Conservation (phyloP, 495 filamentous ascomycete genomes). For the Penicillium odoratum region DNA sequence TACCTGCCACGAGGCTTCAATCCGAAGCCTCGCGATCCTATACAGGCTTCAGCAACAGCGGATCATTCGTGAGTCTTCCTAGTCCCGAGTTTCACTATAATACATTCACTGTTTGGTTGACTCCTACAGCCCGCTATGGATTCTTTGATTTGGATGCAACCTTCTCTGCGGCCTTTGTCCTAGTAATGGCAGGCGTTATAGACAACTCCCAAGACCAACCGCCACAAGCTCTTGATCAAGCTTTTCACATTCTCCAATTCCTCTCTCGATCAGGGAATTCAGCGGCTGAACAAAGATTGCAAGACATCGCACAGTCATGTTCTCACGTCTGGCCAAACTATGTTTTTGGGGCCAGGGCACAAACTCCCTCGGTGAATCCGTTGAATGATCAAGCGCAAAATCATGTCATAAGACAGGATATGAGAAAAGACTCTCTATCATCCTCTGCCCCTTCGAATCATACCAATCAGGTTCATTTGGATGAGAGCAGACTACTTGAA, state of each 20-base stretch:
- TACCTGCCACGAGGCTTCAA: slow-evolving; percentile 26
- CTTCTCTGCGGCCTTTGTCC: slow-evolving; percentile 27
- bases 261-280: slow-evolving; percentile 21
- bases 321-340: slow-evolving; percentile 21
- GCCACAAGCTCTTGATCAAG: slow-evolving; percentile 18
- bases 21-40: slow-evolving; percentile 22
- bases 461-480: not conserved
- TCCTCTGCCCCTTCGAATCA: too few relatives aligned
- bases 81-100: too few relatives aligned
- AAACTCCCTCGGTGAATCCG: not conserved
- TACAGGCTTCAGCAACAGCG: slow-evolving; percentile 19
- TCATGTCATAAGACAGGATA: not conserved
- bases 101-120: not conserved
- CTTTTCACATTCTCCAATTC: slow-evolving; percentile 21
- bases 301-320: slow-evolving; percentile 25
- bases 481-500: slow-evolving; percentile 21
- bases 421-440: not conserved
- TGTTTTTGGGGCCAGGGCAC: not conserved
- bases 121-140: slow-evolving; percentile 21
- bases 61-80: slow-evolving; percentile 18
- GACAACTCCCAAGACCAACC: slow-evolving; percentile 12
- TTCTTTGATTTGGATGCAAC: slow-evolving; percentile 29
- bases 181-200: slow-evolving; percentile 24
- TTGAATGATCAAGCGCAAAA: not conserved
- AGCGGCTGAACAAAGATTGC: slow-evolving; percentile 22